A percentile compares a stretch with the other conserved stretches of the same genome.
phyloP scores from a whole-genome alignment of 305 asterid species.

The Fraxinus latifolia region DNA sequence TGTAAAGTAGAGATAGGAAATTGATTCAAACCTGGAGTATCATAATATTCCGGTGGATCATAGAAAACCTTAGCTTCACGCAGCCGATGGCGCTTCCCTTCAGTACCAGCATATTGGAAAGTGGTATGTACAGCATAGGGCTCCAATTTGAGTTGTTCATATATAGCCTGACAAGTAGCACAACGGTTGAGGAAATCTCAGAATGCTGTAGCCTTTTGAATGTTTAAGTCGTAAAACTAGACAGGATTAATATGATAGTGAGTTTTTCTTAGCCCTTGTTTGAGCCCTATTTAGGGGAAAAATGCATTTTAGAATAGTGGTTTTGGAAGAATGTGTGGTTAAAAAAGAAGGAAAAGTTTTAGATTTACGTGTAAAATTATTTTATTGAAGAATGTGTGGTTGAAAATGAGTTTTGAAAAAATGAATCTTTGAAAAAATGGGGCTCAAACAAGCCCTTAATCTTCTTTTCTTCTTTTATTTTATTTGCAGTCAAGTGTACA shows the following conservation, averaged over 20 bases:
- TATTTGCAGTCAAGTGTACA: background rate
- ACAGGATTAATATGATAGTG: background rate
- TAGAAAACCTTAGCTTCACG: slow-evolving; percentile 92
- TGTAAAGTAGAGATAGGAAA: slow-evolving; percentile 9
- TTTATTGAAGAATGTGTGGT: no score
- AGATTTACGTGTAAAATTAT: no score
- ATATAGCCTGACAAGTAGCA: slow-evolving; percentile 58
- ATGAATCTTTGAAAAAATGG: no score
- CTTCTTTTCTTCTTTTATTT: background rate
- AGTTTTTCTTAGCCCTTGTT: background rate
- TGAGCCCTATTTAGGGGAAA: no score
- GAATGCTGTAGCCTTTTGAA: slow-evolving; percentile 4
- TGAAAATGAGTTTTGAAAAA: no score
- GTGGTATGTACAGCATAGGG: slow-evolving; percentile 98
- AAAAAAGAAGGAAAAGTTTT: no score
- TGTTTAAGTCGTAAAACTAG: background rate
- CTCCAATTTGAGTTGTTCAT: slow-evolving; percentile 81
- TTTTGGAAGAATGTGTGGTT: no score
- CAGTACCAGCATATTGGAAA: slow-evolving; percentile 95
- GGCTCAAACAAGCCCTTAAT: background rate
- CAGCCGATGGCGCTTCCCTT: slow-evolving; percentile 93
- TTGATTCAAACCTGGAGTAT: slow-evolving; percentile 61
- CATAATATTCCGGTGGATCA: slow-evolving; percentile 89
- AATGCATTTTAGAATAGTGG: no score
- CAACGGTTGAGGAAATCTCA: slow-evolving; percentile 10